phyloP scores from a whole-genome alignment of 305 asterid species.

The Solanum hybrid region DNA sequence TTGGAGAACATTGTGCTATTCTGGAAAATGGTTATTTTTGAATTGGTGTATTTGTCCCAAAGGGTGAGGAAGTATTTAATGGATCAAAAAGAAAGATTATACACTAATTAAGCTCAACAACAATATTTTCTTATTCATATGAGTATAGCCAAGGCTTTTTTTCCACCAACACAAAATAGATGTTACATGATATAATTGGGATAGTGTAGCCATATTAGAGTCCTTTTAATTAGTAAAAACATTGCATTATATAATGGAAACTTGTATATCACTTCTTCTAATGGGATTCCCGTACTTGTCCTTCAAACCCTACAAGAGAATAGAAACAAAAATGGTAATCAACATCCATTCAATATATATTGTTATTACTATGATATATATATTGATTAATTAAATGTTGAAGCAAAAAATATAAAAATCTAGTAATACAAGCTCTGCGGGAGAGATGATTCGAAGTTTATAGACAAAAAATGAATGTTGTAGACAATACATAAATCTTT shows the following conservation, averaged over 20 bases:
- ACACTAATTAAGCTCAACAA: background rate
- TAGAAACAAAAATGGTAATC: background rate
- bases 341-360: background rate
- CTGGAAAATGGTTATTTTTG: background rate
- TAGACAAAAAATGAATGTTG: background rate
- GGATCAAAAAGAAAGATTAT: background rate
- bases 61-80: background rate
- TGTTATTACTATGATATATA: background rate
- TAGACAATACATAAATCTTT: background rate
- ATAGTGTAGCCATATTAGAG: background rate
- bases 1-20: background rate
- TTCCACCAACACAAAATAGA: background rate
- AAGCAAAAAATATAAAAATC: background rate
- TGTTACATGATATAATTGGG: background rate
- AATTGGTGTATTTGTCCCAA: background rate
- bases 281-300: background rate
- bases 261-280: background rate
- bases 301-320: background rate
- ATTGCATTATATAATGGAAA: background rate
- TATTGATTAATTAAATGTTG: background rate
- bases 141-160: background rate
- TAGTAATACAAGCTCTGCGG: background rate
- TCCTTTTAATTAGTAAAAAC: background rate
- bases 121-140: background rate
- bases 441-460: background rate